Evolutionary conservation across 2,329 filamentous ascomycete genomes (phyloP).

Genomic region (Neofusicoccum laricinum): DNA sequence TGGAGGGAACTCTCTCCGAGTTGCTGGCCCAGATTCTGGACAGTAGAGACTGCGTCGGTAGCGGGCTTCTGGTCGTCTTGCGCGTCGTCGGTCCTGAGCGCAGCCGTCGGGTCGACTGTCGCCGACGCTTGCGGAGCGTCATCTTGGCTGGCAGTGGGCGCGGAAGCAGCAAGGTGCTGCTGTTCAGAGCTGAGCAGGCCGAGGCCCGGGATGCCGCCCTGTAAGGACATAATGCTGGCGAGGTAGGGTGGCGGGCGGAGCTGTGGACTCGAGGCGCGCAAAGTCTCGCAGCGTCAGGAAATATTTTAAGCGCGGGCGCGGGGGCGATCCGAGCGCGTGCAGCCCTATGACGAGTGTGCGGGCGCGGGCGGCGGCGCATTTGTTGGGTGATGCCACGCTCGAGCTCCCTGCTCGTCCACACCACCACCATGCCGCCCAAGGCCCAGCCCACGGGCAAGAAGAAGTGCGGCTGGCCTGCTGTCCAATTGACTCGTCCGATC

Average conservation of each 20-base stretch:
- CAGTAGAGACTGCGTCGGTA: background rate
- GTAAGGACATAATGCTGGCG: background rate
- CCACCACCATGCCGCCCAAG: slow-evolving; percentile 5
- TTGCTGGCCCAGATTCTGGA: slow-evolving; percentile 21
- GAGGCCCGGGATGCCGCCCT: slow-evolving; percentile 32
- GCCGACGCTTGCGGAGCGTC: slow-evolving; percentile 20
- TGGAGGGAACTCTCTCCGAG: slow-evolving; percentile 35
- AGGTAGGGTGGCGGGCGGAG: background rate
- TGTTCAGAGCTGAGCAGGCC: slow-evolving; percentile 25
- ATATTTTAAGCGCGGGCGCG: slow-evolving; percentile 8
- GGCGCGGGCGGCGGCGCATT: background rate
- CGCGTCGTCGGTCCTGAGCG: background rate
- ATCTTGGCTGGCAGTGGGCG: background rate
- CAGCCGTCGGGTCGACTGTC: background rate
- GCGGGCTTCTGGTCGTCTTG: background rate
- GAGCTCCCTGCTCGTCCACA: background rate
- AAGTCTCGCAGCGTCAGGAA: slow-evolving; percentile 5
- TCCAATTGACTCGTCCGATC: slow-evolving; percentile 40
- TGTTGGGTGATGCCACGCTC: slow-evolving; percentile 8
- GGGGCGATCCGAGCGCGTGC: slow-evolving; percentile 1
- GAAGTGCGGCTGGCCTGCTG: background rate
- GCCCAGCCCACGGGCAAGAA: slow-evolving; percentile 6
- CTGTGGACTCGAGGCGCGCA: no score
- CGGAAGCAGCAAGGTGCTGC: background rate
- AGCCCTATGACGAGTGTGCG: slow-evolving; percentile 6